Base-by-base conservation (phyloP, 169 alveolate genomes). In the Cyclospora cayetanensis region DNA sequence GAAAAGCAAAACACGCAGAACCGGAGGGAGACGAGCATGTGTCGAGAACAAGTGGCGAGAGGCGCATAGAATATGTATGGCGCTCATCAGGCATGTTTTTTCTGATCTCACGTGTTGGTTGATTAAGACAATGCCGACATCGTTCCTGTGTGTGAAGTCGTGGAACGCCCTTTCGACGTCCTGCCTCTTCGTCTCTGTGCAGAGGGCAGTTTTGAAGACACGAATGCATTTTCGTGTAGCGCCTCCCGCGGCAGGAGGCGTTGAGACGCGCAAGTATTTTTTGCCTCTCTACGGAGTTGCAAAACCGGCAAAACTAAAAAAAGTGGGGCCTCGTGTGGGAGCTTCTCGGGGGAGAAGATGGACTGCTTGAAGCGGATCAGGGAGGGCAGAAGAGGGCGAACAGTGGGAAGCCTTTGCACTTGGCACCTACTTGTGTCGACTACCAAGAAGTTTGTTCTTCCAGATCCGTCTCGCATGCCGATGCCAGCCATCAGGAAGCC, bases 401-500 rank as follows among this genome's bases (percentile, higher is more conserved):
- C n/a, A n/a, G 7, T 39, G 39, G 76, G 34, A 7, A 7, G 7
- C 79, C 18, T 29, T 29, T 18, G 15, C 22, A 11, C 22, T 2
- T 7, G 2, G n/a, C 20, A 31, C 94, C 12, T 85, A 92, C 94
- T 92, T 15, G 92, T 52, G 42, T 94, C 96, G 31, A 95, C 97
- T 50, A 95, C 92, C 39, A 96, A 88, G 92, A 95, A 96, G 77
- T 96, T 96, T 25, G 97, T 94, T 42, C 93, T 94, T 11, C 96
- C 97, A 70, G 95, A 95, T 39, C 94, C 94, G 91, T 95, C 95
- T 63, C 97, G 93, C 92, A 95, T 97, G 66, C 98, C 98, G 46
- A 96, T 95, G 65, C 98, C 98, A n/a, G 98, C 96, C 85, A 97
- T 79, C 53, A 96, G 85, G 87, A 97, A 96, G 35, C 98, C 98